Conservation (phyloP, 352 stramenopile species). For the Phytophthora ramorum region DNA sequence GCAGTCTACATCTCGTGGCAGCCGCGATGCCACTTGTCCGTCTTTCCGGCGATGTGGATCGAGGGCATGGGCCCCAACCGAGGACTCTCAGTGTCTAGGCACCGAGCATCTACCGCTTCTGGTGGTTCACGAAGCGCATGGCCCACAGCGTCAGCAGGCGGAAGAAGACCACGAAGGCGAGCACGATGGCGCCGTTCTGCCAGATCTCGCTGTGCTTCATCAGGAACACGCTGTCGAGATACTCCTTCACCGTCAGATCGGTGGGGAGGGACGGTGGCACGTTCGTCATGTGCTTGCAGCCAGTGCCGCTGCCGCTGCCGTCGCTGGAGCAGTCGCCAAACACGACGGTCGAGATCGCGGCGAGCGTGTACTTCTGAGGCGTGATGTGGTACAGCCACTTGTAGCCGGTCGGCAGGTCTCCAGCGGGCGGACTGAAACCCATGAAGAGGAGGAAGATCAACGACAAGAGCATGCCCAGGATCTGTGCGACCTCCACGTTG, state of each 20-base stretch:
- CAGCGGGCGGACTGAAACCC: conserved; percentile 3
- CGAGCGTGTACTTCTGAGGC: conserved; percentile 6
- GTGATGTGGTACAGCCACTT: conserved; percentile 13
- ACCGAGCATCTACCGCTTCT: conserved; percentile 10
- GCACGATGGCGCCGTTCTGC: conserved; percentile 23
- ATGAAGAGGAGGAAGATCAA: conserved; percentile 11
- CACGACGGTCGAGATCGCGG: background rate
- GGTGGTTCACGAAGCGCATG: conserved; percentile 23
- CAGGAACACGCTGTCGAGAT: conserved; percentile 24
- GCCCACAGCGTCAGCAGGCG: conserved; percentile 81
- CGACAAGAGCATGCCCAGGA: conserved; percentile 6
- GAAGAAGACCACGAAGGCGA: conserved; percentile 39
- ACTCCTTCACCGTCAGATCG: conserved; percentile 42
- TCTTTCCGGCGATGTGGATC: conserved; percentile 73
- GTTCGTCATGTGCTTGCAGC: conserved; percentile 14
- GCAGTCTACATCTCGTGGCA: conserved; percentile 30
- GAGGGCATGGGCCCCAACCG: conserved; percentile 58
- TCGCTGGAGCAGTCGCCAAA: conserved; percentile 12
- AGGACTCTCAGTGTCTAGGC: background rate
- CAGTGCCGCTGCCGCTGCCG: background rate
- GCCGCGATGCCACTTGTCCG: conserved; percentile 51
- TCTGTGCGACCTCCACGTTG: conserved; percentile 15
- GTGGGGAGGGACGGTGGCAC: conserved; percentile 8
- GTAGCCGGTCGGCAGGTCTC: conserved; percentile 1
- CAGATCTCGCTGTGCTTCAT: conserved; percentile 20